phyloP scores from a whole-genome alignment of 345 rosid genomes.

The Citrus australasica region DNA sequence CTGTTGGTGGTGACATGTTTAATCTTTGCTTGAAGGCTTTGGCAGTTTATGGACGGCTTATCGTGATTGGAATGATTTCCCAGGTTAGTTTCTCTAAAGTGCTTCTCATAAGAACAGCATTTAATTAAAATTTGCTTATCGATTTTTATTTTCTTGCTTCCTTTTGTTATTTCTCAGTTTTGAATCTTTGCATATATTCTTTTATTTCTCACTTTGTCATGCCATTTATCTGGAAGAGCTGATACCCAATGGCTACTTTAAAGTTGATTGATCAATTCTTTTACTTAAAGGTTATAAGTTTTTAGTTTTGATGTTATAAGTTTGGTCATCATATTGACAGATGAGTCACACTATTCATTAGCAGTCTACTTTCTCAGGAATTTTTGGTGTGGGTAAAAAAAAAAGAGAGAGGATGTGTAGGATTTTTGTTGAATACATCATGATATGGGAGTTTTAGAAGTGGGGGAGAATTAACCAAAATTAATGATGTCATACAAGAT shows the following conservation, averaged over 20 bases:
- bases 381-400: background rate
- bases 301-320: background rate
- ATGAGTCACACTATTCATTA: background rate
- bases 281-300: background rate
- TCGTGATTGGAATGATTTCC: slow-evolving; percentile 96
- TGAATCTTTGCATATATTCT: background rate
- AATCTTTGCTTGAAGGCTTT: slow-evolving; percentile 80
- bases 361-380: background rate
- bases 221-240: background rate
- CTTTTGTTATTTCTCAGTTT: background rate
- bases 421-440: background rate
- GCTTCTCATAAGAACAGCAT: background rate
- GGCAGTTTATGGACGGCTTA: slow-evolving; percentile 75
- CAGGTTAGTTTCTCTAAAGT: slow-evolving; percentile 48
- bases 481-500: too few relatives aligned
- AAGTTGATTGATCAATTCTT: background rate
- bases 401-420: background rate
- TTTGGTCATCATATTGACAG: background rate
- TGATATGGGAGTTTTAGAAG: too few relatives aligned
- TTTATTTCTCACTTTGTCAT: background rate
- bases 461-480: too few relatives aligned
- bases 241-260: background rate
- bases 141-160: background rate
- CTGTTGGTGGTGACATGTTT: slow-evolving; percentile 95
- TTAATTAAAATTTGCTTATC: background rate